Conservation (phyloP, 2,329 filamentous ascomycete species). For the Coniochaeta sp. region DNA sequence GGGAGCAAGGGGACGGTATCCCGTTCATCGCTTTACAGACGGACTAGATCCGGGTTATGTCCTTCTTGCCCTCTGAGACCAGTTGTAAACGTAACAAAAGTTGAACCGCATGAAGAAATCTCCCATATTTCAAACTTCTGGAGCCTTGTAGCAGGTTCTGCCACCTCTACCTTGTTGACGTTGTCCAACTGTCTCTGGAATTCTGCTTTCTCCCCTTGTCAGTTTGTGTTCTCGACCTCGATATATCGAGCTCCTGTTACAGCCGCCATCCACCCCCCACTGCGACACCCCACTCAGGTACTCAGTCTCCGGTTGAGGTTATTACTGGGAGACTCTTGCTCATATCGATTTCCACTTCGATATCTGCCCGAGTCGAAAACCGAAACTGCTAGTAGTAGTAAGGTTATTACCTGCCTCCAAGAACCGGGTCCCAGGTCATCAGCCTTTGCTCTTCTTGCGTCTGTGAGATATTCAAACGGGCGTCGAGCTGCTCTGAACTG, state of each 20-base stretch:
- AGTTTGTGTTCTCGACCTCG: background rate
- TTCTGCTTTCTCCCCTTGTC: background rate
- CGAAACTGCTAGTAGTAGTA: background rate
- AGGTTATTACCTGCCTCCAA: background rate
- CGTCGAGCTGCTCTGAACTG: slow-evolving; percentile 10
- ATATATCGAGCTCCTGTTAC: background rate
- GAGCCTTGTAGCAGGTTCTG: background rate
- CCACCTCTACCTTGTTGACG: background rate
- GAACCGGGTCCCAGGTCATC: background rate
- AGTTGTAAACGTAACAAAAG: slow-evolving; percentile 1
- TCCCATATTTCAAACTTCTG: background rate
- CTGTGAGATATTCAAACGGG: background rate
- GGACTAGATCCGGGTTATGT: background rate
- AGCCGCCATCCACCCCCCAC: background rate
- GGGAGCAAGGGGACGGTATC: background rate
- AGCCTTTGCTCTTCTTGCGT: background rate
- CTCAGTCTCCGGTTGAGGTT: background rate
- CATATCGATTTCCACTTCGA: background rate
- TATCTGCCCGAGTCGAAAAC: no score
- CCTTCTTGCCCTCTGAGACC: background rate
- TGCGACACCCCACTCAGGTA: background rate
- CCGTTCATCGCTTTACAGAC: background rate
- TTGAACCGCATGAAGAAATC: background rate
- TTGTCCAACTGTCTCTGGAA: background rate
- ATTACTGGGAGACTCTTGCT: background rate